These are phyloP conservation scores for Chamaecyparis obtusa DNA, from an alignment of 75 land plant genomes.

Conservation along the genomic window DNA sequence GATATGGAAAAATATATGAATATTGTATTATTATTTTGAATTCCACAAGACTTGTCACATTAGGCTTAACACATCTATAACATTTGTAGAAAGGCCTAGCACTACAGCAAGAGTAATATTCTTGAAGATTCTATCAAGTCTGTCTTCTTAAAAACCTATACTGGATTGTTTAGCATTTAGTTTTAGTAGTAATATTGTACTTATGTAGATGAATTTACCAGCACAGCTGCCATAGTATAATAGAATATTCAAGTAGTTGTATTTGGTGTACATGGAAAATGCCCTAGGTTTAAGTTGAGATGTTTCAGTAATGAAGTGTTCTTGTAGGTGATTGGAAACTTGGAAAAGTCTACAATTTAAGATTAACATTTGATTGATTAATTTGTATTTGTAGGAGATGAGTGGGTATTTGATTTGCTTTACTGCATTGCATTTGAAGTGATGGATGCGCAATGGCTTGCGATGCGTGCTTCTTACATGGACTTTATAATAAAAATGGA, in stretches of 20 bases:
- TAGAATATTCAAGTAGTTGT: background rate
- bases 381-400: constrained; percentile 48
- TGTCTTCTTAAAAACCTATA: background rate
- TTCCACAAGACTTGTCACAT: background rate
- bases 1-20: background rate
- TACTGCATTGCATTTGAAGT: constrained; percentile 73
- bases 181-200: background rate
- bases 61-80: background rate
- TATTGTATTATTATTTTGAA: background rate
- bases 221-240: background rate
- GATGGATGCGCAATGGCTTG: constrained; percentile 81
- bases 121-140: constrained; percentile 7
- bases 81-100: background rate
- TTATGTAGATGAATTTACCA: background rate
- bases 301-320: background rate
- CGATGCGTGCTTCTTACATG: constrained; percentile 77
- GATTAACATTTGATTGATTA: background rate
- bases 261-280: background rate
- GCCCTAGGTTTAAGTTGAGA: background rate
- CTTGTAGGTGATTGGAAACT: background rate
- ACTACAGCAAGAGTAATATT: constrained; percentile 3
- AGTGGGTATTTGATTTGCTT: constrained; percentile 76
- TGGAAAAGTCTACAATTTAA: background rate
- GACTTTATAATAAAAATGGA: constrained; percentile 58
- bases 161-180: background rate